These are phyloP conservation scores for Aegilops longissima DNA, from an alignment of 176 grass and related monocot species.

Conservation along the genomic window DNA sequence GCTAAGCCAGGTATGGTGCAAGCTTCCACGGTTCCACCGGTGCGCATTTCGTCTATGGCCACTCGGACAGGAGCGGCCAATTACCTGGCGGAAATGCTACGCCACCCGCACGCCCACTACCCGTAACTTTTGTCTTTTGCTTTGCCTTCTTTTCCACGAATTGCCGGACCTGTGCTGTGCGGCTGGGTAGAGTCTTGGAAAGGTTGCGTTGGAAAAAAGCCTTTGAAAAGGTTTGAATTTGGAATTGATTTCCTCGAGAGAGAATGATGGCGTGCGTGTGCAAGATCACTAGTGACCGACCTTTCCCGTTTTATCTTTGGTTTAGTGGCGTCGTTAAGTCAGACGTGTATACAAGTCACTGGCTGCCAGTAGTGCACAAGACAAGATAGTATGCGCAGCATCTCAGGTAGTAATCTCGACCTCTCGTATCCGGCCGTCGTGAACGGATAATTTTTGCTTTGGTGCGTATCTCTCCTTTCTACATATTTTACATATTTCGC, in stretches of 20 bases:
- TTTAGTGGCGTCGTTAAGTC: not conserved
- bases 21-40: not conserved
- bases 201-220: not conserved
- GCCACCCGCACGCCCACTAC: constrained; percentile 24
- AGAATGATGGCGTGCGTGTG: not conserved
- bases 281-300: not conserved
- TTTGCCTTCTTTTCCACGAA: not conserved
- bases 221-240: not conserved
- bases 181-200: not conserved
- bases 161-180: not conserved
- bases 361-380: no score
- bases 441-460: not conserved
- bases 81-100: constrained; percentile 35
- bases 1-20: not conserved
- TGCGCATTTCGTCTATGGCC: constrained; percentile 9
- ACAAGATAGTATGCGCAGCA: not conserved
- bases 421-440: not conserved
- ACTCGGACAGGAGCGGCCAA: constrained; percentile 8
- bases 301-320: not conserved
- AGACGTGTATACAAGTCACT: no score
- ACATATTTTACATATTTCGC: not conserved
- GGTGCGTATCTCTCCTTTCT: not conserved
- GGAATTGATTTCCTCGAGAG: not conserved
- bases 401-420: not conserved
- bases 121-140: constrained; percentile 15